phyloP scores from a whole-genome alignment of 768 basidiomycete genomes.

The Hydnomerulius pinastri region DNA sequence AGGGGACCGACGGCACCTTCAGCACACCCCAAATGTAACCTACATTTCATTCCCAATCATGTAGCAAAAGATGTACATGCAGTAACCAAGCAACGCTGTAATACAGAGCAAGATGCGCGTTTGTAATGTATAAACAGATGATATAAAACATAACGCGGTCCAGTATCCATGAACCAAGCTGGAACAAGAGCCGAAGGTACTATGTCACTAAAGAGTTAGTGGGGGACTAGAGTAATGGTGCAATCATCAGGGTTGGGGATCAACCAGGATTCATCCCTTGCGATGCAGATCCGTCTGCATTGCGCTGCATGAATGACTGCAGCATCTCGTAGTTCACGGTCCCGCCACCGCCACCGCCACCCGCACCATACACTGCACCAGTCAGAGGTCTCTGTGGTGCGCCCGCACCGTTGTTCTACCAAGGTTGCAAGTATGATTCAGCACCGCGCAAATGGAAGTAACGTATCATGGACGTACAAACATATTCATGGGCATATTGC shows the following conservation, averaged over 20 bases:
- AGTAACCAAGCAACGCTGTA: conserved; percentile 4
- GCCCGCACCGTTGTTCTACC: conserved; percentile 9
- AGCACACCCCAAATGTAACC: conserved; percentile 43
- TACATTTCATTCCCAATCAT: neutral
- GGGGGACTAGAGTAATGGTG: too few relatives aligned
- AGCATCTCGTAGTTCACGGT: conserved; percentile 43
- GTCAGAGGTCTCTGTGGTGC: conserved; percentile 9
- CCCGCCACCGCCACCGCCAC: conserved; percentile 11
- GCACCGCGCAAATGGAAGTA: too few relatives aligned
- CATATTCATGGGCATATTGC: conserved; percentile 17
- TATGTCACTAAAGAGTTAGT: neutral
- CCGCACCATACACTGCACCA: conserved; percentile 25
- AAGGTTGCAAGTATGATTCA: neutral
- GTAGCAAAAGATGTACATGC: neutral
- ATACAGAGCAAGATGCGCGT: conserved; percentile 14
- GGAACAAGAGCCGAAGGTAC: neutral
- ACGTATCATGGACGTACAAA: conserved; percentile 16
- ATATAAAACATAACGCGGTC: neutral
- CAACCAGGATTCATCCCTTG: conserved; percentile 21
- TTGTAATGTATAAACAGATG: neutral
- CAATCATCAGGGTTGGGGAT: too few relatives aligned
- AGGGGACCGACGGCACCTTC: conserved; percentile 68
- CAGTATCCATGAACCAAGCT: neutral
- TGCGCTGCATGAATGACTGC: conserved; percentile 49
- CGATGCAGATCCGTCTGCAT: conserved; percentile 30